Conservation (phyloP, 495 filamentous ascomycete species). For the Rhizodiscina lignyota region DNA sequence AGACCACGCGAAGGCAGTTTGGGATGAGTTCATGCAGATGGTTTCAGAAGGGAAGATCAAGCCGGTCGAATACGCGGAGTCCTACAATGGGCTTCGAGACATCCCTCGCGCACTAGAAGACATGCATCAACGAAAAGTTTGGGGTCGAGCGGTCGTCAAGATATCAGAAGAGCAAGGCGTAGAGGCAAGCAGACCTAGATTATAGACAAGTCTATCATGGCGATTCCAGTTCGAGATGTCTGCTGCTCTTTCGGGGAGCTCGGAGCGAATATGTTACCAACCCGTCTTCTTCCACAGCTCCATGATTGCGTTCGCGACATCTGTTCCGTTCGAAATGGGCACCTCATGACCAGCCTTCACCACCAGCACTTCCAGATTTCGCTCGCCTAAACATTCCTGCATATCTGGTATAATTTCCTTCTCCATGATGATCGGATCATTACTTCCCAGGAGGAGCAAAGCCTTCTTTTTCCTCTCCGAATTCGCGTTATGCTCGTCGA, state of each 20-base stretch:
- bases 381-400: conserved; percentile 26
- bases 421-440: conserved; percentile 35
- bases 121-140: conserved; percentile 12
- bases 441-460: conserved; percentile 34
- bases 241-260: too few species aligned
- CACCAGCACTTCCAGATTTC: conserved; percentile 28
- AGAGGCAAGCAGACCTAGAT: not conserved
- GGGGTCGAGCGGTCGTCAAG: conserved; percentile 17
- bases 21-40: conserved; percentile 20
- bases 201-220: conserved; percentile 1
- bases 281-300: conserved; percentile 19
- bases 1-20: conserved; percentile 11
- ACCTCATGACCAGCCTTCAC: conserved; percentile 42
- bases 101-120: conserved; percentile 14
- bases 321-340: conserved; percentile 34
- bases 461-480: conserved; percentile 33
- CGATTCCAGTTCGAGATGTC: too few species aligned
- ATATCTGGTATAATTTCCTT: conserved; percentile 42
- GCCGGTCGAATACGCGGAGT: conserved; percentile 16
- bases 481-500: conserved; percentile 6
- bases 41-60: conserved; percentile 14
- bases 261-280: too few species aligned
- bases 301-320: conserved; percentile 30
- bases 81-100: conserved; percentile 13
- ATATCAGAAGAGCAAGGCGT: conserved; percentile 10